Conservation (phyloP, 352 stramenopile species). For the Phytophthora sansomeana region DNA sequence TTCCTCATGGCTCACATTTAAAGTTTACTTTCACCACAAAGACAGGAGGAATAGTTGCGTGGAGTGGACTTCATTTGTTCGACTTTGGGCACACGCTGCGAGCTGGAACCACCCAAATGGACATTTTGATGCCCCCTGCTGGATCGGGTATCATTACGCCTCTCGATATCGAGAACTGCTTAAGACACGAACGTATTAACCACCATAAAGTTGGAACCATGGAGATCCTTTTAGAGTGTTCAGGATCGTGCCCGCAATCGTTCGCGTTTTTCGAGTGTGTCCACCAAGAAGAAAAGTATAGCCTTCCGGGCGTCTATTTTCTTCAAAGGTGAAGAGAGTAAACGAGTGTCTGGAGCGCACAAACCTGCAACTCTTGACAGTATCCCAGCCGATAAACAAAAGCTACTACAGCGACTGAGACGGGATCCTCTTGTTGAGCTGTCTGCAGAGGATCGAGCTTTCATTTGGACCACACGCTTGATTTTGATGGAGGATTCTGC, state of each 20-base stretch:
- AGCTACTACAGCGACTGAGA: conserved; percentile 60
- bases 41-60: conserved; percentile 45
- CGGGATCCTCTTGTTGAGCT: conserved; percentile 73
- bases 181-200: conserved; percentile 38
- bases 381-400: conserved; percentile 46
- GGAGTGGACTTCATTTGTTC: conserved; percentile 81
- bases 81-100: conserved; percentile 83
- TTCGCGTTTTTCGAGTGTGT: conserved; percentile 75
- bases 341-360: conserved; percentile 14
- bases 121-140: conserved; percentile 46
- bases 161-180: conserved; percentile 81
- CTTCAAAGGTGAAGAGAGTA: conserved; percentile 30
- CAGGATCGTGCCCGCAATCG: conserved; percentile 40
- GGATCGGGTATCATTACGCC: conserved; percentile 49
- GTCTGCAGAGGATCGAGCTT: conserved; percentile 59
- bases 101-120: conserved; percentile 52
- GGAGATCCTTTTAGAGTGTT: conserved; percentile 58
- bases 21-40: conserved; percentile 67
- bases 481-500: conserved; percentile 72
- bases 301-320: conserved; percentile 81
- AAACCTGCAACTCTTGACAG: conserved; percentile 29
- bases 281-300: conserved; percentile 56
- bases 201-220: conserved; percentile 53
- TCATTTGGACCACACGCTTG: conserved; percentile 78
- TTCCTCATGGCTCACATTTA: conserved; percentile 81